Conservation (phyloP, 176 grass and related monocot species). For the bread wheat (Triticum aestivum) region IWGSC_CS_RefSeq_v2.1 NC_057806.1:11696405-11696904, state of each 20-base stretch:
- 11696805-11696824: not conserved
- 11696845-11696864: conserved; percentile 68
- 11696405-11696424: conserved; percentile 94
- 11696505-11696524: conserved; percentile 95
- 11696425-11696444: conserved; percentile 87
- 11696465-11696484: conserved; percentile 70
- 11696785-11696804: not conserved
- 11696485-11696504: conserved; percentile 96
- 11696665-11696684: conserved; percentile 89
- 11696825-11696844: conserved; percentile 8
- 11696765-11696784: not conserved
- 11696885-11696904: conserved; percentile 73
- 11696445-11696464: conserved; percentile 85
- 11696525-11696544: conserved; percentile 44
- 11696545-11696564: not conserved
- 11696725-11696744: not conserved
- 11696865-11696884: conserved; percentile 71
- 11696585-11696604: conserved; percentile 11
- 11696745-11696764: not conserved
- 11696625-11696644: conserved; percentile 83
- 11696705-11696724: conserved; percentile 72
- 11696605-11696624: conserved; percentile 13
- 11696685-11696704: conserved; percentile 81
- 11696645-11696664: conserved; percentile 81
- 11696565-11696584: not conserved